Percentiles rank a stretch among this genome's conserved stretches.
These are phyloP conservation scores for Fagopyrum tataricum DNA, from an alignment of 148 eudicot species.

Conservation along the genomic window DNA sequence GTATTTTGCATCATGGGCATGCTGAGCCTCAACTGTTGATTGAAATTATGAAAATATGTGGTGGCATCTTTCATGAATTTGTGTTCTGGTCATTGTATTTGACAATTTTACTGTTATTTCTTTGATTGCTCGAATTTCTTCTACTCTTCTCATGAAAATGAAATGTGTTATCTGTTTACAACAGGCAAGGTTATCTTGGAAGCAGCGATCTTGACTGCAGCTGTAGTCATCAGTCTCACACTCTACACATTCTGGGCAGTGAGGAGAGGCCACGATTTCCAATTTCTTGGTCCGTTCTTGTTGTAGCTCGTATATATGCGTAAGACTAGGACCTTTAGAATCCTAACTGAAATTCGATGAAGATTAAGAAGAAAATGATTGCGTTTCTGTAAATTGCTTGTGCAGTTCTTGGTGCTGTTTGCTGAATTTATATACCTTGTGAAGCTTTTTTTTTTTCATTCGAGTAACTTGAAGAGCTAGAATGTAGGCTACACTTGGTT, in stretches of 20 bases:
- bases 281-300: conserved; percentile 65
- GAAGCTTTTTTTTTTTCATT: background rate
- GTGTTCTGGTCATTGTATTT: background rate
- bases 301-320: too few species aligned
- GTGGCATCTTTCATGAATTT: background rate
- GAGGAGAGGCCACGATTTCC: conserved; percentile 67
- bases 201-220: conserved; percentile 55
- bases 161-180: background rate
- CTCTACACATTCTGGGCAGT: conserved; percentile 89
- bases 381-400: background rate
- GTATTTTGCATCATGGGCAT: background rate
- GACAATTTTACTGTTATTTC: background rate
- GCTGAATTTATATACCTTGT: background rate
- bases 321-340: too few species aligned
- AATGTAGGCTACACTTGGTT: background rate
- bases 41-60: background rate
- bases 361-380: background rate
- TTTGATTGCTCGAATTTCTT: background rate
- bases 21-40: too few species aligned
- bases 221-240: conserved; percentile 65
- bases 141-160: background rate
- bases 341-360: background rate
- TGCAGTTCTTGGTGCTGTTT: background rate
- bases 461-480: background rate
- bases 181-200: conserved; percentile 71